phyloP scores from a whole-genome alignment of 2,329 filamentous ascomycete genomes.

The Aspergillus sp. region DNA sequence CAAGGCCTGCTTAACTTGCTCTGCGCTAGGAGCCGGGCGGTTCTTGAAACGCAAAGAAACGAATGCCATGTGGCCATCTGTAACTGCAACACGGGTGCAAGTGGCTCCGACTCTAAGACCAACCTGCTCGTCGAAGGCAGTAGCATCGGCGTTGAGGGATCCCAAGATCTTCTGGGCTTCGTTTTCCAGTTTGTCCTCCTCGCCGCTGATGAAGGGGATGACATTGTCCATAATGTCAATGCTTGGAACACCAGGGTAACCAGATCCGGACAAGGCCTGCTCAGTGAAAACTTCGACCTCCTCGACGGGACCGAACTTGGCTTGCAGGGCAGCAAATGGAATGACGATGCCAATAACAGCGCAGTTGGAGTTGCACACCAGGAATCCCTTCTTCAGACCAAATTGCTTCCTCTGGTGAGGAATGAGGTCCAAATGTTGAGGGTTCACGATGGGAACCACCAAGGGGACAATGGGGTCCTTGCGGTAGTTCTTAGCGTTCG shows the following conservation, averaged over 20 bases:
- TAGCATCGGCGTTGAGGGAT: constrained; percentile 62
- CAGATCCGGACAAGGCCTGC: constrained; percentile 90
- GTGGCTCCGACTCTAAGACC: constrained; percentile 74
- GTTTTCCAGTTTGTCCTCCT: constrained; percentile 93
- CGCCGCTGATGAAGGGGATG: constrained; percentile 85
- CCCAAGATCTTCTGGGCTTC: constrained; percentile 96
- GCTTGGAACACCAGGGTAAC: constrained; percentile 62
- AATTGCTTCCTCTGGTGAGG: constrained; percentile 77
- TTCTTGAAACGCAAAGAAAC: constrained; percentile 79
- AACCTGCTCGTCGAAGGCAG: constrained; percentile 71
- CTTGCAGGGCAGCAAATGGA: constrained; percentile 84
- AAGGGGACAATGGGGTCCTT: constrained; percentile 85
- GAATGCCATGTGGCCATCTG: constrained; percentile 94
- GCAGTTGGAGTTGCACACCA: constrained; percentile 98
- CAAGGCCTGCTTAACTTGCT: constrained; percentile 74
- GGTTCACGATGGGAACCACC: constrained; percentile 92
- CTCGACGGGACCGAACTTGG: constrained; percentile 73
- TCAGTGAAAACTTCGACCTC: constrained; percentile 84
- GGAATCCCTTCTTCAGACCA: constrained; percentile 74
- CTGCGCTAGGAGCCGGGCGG: constrained; percentile 67
- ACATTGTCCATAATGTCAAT: constrained; percentile 98
- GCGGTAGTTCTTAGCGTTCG: constrained; percentile 96
- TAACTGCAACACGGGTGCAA: constrained; percentile 90
- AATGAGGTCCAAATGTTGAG: constrained; percentile 79
- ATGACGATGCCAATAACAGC: constrained; percentile 95